Conservation (phyloP, 805 yeast genomes). For the Gaillardinia entomophila region DNA sequence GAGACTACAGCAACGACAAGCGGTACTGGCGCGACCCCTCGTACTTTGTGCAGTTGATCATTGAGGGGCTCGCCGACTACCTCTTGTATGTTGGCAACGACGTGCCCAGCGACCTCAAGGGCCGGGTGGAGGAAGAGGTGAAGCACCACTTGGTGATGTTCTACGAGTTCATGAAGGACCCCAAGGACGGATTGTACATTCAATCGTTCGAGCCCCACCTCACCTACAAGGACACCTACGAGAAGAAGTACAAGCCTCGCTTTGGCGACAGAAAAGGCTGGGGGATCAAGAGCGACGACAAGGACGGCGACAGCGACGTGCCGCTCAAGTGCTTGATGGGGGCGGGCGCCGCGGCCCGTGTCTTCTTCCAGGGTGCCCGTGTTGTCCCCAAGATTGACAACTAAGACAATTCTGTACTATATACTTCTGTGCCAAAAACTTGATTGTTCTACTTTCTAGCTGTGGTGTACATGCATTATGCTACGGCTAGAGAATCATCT, state of each 20-base stretch:
- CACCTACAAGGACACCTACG: slow-evolving; percentile 45
- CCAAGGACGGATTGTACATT: slow-evolving; percentile 52
- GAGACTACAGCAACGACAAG: slow-evolving; percentile 51
- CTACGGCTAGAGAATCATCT: slow-evolving; percentile 6
- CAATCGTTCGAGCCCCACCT: slow-evolving; percentile 55
- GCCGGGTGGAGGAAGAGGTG: slow-evolving; percentile 37
- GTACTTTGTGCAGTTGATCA: slow-evolving; percentile 56
- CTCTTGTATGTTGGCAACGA: slow-evolving; percentile 42
- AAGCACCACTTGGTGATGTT: slow-evolving; percentile 52
- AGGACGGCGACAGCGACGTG: slow-evolving; percentile 33
- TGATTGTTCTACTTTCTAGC: too few relatives aligned
- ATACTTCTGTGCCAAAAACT: too few relatives aligned
- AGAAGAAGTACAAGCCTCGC: slow-evolving; percentile 40
- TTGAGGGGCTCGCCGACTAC: slow-evolving; percentile 67
- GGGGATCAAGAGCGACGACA: slow-evolving; percentile 48
- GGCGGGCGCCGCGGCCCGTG: slow-evolving; percentile 61
- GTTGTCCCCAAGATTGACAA: slow-evolving; percentile 31
- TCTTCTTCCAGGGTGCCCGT: slow-evolving; percentile 64
- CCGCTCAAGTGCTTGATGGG: slow-evolving; percentile 55
- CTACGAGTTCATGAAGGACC: slow-evolving; percentile 52
- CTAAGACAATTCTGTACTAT: slow-evolving; percentile 1
- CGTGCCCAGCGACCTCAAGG: slow-evolving; percentile 30
- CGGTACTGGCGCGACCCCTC: slow-evolving; percentile 63
- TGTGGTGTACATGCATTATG: too few relatives aligned
- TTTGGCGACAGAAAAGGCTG: slow-evolving; percentile 52